Evolutionary conservation across 2,329 filamentous ascomycete genomes (phyloP).

Genomic region (Rhinocladiella mackenziei): DNA sequence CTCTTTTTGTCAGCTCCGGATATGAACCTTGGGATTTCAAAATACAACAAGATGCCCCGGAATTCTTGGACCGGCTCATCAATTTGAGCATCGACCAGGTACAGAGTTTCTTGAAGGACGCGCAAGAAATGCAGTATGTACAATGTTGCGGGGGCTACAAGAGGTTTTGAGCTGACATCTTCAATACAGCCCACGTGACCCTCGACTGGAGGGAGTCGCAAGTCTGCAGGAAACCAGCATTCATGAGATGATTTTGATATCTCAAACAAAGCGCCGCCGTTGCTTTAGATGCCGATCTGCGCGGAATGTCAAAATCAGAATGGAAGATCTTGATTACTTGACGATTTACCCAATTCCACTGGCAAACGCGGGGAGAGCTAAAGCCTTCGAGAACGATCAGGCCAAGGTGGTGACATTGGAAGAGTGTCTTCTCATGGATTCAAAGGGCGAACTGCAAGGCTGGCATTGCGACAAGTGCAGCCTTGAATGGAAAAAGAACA

Average conservation of each 20-base stretch:
- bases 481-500: not conserved
- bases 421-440: not conserved
- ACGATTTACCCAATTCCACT: no score
- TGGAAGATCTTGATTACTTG: not conserved
- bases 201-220: not conserved
- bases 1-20: no score
- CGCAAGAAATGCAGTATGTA: not conserved
- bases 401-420: slow-evolving; percentile 1
- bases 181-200: no score
- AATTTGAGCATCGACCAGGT: not conserved
- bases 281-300: slow-evolving; percentile 1
- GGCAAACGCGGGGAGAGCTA: no score
- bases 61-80: slow-evolving; percentile 5
- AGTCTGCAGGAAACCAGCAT: not conserved
- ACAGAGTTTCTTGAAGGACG: not conserved
- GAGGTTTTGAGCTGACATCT: no score
- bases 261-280: not conserved
- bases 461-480: not conserved
- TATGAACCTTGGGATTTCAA: not conserved
- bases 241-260: not conserved
- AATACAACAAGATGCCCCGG: slow-evolving; percentile 6
- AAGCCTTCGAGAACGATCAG: no score
- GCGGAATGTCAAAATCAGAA: not conserved
- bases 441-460: not conserved
- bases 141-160: not conserved